phyloP scores from a whole-genome alignment of 345 rosid species.

The Murraya koenigii region DNA sequence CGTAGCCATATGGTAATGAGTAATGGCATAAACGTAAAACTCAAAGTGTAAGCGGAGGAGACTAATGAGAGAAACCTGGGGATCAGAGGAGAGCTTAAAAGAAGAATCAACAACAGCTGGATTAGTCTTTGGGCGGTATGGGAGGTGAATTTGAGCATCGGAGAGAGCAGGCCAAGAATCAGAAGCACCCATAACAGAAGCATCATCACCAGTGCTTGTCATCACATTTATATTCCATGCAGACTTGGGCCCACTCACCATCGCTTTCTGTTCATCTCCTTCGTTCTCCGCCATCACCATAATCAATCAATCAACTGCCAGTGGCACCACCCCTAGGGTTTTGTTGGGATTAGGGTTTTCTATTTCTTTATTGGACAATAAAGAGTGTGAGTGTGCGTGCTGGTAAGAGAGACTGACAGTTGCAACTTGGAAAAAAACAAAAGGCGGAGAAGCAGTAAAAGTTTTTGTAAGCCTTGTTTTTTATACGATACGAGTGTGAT shows the following conservation, averaged over 20 bases:
- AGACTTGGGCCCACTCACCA: conserved; percentile 47
- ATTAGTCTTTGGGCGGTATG: conserved; percentile 35
- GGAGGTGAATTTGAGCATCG: conserved; percentile 37
- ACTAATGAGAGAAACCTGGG: background rate
- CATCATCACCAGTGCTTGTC: conserved; percentile 28
- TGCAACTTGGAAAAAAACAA: background rate
- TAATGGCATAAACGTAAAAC: no score
- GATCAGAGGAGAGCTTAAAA: conserved; percentile 7
- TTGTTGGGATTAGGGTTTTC: background rate
- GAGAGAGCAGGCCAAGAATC: conserved; percentile 90
- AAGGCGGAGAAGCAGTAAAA: background rate
- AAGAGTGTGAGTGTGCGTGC: background rate
- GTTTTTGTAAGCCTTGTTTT: background rate
- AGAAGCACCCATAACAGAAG: conserved; percentile 67
- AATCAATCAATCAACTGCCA: background rate
- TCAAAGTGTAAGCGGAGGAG: no score
- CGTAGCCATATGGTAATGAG: background rate
- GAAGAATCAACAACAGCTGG: conserved; percentile 17
- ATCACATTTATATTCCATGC: conserved; percentile 66
- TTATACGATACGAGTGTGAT: no score
- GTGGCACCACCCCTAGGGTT: no score
- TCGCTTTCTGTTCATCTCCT: conserved; percentile 51
- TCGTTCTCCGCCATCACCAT: conserved; percentile 68
- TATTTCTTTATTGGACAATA: no score
- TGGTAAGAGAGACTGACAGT: background rate